Evolutionary conservation across 495 filamentous ascomycete genomes (phyloP).

Genomic region (Staphylotrichum tortipilum): DNA sequence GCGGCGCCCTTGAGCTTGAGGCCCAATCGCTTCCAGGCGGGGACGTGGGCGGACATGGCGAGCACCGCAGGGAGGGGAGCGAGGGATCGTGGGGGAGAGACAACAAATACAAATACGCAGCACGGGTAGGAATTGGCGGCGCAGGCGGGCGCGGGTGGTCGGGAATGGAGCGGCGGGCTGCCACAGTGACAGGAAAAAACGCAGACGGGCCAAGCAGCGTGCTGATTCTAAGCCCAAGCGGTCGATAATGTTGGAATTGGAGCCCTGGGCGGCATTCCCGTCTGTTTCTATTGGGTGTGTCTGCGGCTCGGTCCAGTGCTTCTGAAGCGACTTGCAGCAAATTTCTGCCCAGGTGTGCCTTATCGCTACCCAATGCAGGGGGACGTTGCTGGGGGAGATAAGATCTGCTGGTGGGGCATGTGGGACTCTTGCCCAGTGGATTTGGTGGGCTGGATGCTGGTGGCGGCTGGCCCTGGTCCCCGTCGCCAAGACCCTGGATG

Average conservation of each 20-base stretch:
- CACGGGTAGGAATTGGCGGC: conserved; percentile 12
- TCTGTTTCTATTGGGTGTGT: conserved; percentile 22
- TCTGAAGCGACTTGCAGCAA: conserved; percentile 20
- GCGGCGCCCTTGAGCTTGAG: conserved; percentile 57
- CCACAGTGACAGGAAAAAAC: conserved; percentile 6
- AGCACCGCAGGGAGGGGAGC: background rate
- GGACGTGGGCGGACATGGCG: conserved; percentile 41
- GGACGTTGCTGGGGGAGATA: conserved; percentile 18
- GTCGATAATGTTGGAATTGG: conserved; percentile 15
- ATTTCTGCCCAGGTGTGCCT: conserved; percentile 26
- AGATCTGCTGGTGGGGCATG: conserved; percentile 6
- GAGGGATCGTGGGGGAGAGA: conserved; percentile 1
- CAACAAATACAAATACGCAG: background rate
- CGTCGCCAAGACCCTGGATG: background rate
- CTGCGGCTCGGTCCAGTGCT: conserved; percentile 13
- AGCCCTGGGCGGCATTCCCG: conserved; percentile 4
- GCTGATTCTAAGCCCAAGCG: conserved; percentile 9
- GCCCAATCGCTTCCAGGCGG: conserved; percentile 70
- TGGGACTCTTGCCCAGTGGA: too few relatives aligned
- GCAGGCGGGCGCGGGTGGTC: conserved; percentile 9
- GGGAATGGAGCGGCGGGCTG: conserved; percentile 3
- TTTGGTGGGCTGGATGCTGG: background rate
- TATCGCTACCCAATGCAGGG: conserved; percentile 23
- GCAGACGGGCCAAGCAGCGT: conserved; percentile 2
- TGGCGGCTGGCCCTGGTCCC: too few relatives aligned